A percentile compares a stretch with the other conserved stretches of the same genome.
These are phyloP conservation scores for Amborella trichopoda DNA, from an alignment of 164 flowering plant species.

Conservation along the genomic window DNA sequence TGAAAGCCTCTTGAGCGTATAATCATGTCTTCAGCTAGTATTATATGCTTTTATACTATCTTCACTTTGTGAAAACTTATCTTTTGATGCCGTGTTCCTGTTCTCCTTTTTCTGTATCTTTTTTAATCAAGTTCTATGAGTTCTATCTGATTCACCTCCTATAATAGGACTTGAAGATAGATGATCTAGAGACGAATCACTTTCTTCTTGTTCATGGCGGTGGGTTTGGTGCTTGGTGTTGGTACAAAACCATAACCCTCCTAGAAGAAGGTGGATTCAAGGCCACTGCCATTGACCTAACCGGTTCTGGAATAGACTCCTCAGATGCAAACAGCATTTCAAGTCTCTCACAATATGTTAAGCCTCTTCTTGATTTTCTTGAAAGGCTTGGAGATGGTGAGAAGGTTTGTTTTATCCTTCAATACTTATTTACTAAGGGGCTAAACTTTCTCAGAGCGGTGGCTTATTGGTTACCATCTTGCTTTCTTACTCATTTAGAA, in stretches of 20 bases:
- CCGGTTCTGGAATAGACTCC: constrained; percentile 86
- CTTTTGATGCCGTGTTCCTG: too few species aligned
- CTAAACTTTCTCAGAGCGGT: too few species aligned
- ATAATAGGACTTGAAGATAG: constrained; percentile 50
- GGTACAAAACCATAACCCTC: constrained; percentile 93
- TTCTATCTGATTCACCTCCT: neutral
- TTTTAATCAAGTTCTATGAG: too few species aligned
- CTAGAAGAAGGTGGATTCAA: constrained; percentile 75
- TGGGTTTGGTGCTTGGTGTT: constrained; percentile 99
- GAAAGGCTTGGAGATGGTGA: constrained; percentile 61
- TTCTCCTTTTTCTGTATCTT: too few species aligned
- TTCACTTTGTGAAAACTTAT: too few species aligned
- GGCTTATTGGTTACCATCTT: too few species aligned
- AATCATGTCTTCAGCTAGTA: too few species aligned
- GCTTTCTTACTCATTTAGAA: too few species aligned
- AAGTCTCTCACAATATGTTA: constrained; percentile 73
- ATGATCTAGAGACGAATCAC: constrained; percentile 61
- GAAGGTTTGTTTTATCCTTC: constrained; percentile 36
- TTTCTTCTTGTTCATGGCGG: constrained; percentile 98
- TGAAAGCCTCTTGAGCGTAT: too few species aligned
- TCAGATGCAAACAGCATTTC: constrained; percentile 64
- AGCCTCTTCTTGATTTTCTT: constrained; percentile 62
- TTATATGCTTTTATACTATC: too few species aligned
- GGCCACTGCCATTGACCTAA: constrained; percentile 77
- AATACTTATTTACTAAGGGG: too few species aligned